Percentiles rank a stretch among this genome's conserved stretches.
Conservation (phyloP, 495 filamentous ascomycete species). For the Neurospora tetraspora region DNA sequence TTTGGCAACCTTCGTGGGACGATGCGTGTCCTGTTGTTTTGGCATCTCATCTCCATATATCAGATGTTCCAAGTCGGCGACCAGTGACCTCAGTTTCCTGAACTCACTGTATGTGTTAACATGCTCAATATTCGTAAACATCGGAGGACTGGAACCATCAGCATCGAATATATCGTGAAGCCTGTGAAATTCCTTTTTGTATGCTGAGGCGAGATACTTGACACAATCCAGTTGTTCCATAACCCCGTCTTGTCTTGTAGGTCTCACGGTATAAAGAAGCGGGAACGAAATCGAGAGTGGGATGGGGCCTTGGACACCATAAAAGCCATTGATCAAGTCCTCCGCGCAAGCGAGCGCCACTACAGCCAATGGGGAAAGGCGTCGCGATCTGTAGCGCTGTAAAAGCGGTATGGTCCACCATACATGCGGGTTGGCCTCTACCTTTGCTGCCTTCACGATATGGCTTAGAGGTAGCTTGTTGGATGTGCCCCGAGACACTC, state of each 20-base stretch:
- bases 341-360: background rate
- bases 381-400: background rate
- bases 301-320: background rate
- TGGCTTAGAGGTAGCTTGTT: background rate
- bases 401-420: background rate
- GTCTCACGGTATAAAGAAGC: background rate
- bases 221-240: background rate
- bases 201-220: fast-evolving
- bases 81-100: background rate
- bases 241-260: background rate
- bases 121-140: background rate
- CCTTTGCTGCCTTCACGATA: background rate
- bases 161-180: background rate
- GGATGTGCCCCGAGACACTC: background rate
- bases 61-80: background rate
- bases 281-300: background rate
- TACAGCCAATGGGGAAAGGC: background rate
- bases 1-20: background rate
- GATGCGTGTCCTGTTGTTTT: background rate
- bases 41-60: background rate
- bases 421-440: background rate
- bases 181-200: background rate
- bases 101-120: background rate
- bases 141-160: background rate
- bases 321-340: background rate